Conservation (phyloP, 495 filamentous ascomycete genomes). For the Bathelium albidoporum region DNA sequence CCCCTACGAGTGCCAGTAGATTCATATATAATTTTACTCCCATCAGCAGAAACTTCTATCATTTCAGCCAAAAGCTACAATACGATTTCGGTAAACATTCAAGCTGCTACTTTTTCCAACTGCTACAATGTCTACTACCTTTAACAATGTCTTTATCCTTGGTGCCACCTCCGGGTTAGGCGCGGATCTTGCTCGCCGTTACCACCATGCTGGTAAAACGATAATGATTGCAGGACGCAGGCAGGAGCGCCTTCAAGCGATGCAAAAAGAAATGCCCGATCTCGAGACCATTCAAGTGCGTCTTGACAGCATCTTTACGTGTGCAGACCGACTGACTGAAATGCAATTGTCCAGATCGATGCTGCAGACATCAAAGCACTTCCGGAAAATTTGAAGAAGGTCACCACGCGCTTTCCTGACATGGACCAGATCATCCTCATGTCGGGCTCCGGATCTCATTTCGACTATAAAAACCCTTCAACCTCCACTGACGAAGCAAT, state of each 20-base stretch:
- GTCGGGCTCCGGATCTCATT: slow-evolving; percentile 25
- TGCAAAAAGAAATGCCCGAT: neutral
- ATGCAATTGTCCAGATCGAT: slow-evolving; percentile 14
- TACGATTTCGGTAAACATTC: neutral
- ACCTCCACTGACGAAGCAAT: slow-evolving; percentile 21
- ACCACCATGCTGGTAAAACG: slow-evolving; percentile 11
- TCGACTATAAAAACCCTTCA: slow-evolving; percentile 20
- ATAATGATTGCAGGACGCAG: slow-evolving; percentile 18
- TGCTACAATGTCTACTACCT: slow-evolving; percentile 5
- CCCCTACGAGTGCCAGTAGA: neutral
- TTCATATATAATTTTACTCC: neutral
- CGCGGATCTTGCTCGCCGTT: slow-evolving; percentile 14
- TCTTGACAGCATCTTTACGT: neutral
- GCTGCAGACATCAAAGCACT: slow-evolving; percentile 24
- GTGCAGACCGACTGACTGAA: neutral
- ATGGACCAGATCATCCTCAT: slow-evolving; percentile 32
- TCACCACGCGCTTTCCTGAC: slow-evolving; percentile 24
- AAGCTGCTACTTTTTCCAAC: neutral
- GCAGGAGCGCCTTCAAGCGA: slow-evolving; percentile 17
- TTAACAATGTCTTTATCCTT: slow-evolving; percentile 16
- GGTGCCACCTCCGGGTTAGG: slow-evolving; percentile 19
- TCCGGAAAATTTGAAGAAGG: slow-evolving; percentile 15
- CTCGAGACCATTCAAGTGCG: neutral
- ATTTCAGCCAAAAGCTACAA: neutral
- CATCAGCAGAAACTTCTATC: neutral